Evolutionary conservation across 148 eudicot species (phyloP).

Genomic region (Rheum nobile): DNA sequence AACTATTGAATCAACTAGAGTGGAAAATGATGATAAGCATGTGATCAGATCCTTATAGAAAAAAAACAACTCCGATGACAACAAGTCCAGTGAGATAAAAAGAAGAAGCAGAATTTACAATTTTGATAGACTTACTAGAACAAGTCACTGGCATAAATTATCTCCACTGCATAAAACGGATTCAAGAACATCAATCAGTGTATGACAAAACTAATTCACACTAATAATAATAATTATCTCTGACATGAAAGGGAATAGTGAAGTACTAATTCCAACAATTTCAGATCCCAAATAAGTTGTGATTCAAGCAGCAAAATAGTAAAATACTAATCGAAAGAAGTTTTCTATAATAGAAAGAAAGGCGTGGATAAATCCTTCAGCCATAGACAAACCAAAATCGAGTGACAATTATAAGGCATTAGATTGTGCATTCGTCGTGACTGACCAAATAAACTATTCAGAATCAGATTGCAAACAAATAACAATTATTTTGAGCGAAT

Average conservation of each 20-base stretch:
- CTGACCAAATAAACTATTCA: neutral
- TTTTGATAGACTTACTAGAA: too few species aligned
- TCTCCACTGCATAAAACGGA: neutral
- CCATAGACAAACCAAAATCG: neutral
- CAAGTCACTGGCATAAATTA: too few species aligned
- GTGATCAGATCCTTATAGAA: neutral
- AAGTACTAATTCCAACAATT: neutral
- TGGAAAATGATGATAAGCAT: neutral
- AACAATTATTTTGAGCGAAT: neutral
- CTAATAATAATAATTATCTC: neutral
- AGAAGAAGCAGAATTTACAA: too few species aligned
- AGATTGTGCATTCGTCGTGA: constrained; percentile 1
- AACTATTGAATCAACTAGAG: constrained; percentile 12
- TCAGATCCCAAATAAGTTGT: neutral
- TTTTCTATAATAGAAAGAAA: neutral
- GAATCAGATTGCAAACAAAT: neutral
- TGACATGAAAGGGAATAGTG: neutral
- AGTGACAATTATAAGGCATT: neutral
- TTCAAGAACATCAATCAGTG: neutral
- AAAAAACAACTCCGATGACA: neutral
- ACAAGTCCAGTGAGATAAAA: neutral
- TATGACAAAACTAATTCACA: neutral
- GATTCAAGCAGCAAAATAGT: neutral
- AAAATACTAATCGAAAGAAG: neutral
- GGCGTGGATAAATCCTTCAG: neutral